Conservation (phyloP, 352 stramenopile species). For the Globisporangium rhizosaccharum region DNA sequence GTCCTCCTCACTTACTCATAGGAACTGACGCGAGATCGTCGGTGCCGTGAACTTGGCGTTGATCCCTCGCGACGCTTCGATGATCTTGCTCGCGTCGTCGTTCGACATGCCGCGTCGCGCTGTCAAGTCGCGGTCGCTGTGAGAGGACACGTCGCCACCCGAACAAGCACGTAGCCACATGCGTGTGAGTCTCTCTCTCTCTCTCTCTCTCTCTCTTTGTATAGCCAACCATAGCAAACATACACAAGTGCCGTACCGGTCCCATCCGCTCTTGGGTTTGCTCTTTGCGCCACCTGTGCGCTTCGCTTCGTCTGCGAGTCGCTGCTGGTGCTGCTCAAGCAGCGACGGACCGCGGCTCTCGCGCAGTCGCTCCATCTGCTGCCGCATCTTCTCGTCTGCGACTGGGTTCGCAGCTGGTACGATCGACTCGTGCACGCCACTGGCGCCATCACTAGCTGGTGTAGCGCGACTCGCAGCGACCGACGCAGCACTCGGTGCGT, state of each 20-base stretch:
- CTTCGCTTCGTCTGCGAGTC: constrained; percentile 46
- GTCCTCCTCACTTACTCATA: constrained; percentile 23
- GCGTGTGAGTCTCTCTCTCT: background rate
- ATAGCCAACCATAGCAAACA: background rate
- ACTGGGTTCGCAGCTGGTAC: constrained; percentile 57
- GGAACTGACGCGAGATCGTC: constrained; percentile 78
- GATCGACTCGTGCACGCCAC: constrained; percentile 58
- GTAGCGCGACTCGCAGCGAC: constrained; percentile 12
- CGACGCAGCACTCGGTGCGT: constrained; percentile 25
- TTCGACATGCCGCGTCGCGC: constrained; percentile 53
- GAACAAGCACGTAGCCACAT: background rate
- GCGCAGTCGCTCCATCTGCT: constrained; percentile 61
- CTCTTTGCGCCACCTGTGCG: constrained; percentile 6
- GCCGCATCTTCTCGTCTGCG: constrained; percentile 58
- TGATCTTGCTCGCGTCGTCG: constrained; percentile 67
- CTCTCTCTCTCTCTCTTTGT: background rate
- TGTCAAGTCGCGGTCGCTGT: constrained; percentile 68
- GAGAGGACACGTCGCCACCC: background rate
- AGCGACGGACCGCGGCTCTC: constrained; percentile 60
- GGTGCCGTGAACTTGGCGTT: constrained; percentile 84
- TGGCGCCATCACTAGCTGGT: constrained; percentile 5
- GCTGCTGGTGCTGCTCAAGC: constrained; percentile 73
- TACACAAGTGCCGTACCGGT: constrained; percentile 33
- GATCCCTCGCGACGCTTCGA: constrained; percentile 70
- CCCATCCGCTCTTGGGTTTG: constrained; percentile 34